phyloP scores from a whole-genome alignment of 306 rosid species.

The Acacia crassicarpa region DNA sequence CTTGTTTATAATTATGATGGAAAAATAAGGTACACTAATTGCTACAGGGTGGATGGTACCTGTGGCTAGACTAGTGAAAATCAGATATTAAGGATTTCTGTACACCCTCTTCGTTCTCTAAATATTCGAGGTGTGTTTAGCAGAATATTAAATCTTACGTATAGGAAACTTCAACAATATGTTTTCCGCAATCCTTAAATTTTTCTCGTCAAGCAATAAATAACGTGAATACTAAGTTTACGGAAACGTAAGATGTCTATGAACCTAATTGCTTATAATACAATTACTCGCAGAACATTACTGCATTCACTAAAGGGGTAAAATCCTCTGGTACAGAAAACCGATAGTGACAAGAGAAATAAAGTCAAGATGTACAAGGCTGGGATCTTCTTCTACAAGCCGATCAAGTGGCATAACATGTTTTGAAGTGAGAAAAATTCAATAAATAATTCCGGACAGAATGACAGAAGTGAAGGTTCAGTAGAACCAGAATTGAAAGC shows the following conservation, averaged over 20 bases:
- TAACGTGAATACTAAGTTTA: not conserved
- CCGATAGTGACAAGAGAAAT: not conserved
- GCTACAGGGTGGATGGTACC: not conserved
- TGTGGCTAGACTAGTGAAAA: not conserved
- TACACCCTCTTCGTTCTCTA: not conserved
- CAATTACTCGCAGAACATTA: not conserved
- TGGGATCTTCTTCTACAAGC: not conserved
- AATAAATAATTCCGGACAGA: not conserved
- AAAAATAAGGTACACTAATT: slow-evolving; percentile 25
- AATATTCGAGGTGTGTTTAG: not conserved
- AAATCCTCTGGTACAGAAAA: not conserved
- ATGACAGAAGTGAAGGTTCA: not conserved
- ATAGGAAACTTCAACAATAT: not conserved
- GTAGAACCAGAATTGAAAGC: not conserved
- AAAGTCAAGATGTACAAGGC: not conserved
- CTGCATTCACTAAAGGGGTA: not conserved
- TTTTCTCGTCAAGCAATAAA: not conserved
- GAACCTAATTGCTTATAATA: not conserved
- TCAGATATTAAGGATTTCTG: not conserved
- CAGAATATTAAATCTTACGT: not conserved
- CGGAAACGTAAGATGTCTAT: not conserved
- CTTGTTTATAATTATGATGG: slow-evolving; percentile 16
- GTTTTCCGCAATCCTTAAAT: not conserved
- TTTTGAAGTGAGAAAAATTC: not conserved
- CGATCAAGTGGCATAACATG: not conserved